Conservation (phyloP, 805 yeast genomes). For the Candida vartiovaarae region DNA sequence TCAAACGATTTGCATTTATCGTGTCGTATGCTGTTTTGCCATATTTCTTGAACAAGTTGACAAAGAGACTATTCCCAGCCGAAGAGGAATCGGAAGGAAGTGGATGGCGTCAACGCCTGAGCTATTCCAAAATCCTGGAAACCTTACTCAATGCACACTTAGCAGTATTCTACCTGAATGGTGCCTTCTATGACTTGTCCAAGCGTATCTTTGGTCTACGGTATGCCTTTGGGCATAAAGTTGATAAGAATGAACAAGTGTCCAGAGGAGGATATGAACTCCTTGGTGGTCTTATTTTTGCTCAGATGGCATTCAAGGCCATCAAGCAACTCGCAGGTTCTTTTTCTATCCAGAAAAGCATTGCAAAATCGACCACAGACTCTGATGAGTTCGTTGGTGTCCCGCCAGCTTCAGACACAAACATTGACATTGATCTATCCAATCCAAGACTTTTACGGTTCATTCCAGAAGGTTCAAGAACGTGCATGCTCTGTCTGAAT, state of each 20-base stretch:
- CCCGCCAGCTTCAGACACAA: conserved; percentile 3
- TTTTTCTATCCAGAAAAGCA: not conserved
- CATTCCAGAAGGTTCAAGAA: conserved; percentile 62
- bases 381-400: not conserved
- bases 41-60: conserved; percentile 32
- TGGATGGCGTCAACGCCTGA: conserved; percentile 17
- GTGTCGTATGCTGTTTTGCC: conserved; percentile 59
- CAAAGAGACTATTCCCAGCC: conserved; percentile 10
- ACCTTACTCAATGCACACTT: conserved; percentile 60
- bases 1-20: conserved; percentile 51
- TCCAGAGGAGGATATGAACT: conserved; percentile 63
- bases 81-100: conserved; percentile 10
- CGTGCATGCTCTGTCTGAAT: conserved; percentile 80
- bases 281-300: conserved; percentile 54
- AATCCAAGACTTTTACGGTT: conserved; percentile 55
- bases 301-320: conserved; percentile 44
- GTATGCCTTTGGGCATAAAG: conserved; percentile 65
- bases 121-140: conserved; percentile 43
- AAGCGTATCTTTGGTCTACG: conserved; percentile 76
- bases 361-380: too few relatives aligned
- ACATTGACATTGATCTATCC: conserved; percentile 39
- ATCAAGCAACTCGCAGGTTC: conserved; percentile 5
- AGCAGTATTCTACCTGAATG: conserved; percentile 76
- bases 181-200: conserved; percentile 71
- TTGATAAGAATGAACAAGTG: conserved; percentile 34